Percentiles rank a stretch among this genome's conserved stretches.
phyloP scores from a whole-genome alignment of 1,284 basidiomycete species.

The Cerrena zonata region DNA sequence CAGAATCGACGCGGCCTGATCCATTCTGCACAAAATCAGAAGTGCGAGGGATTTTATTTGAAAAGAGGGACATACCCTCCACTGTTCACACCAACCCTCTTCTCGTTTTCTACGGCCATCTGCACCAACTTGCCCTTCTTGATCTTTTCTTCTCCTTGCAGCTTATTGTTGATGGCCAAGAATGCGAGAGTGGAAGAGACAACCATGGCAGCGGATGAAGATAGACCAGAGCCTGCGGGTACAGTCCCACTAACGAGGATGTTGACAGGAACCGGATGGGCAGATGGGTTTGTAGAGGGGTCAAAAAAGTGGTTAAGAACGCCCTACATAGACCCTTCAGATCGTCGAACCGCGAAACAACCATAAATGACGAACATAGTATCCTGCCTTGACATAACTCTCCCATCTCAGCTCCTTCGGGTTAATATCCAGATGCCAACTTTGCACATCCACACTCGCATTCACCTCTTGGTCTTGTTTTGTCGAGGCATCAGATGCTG shows the following conservation, averaged over 20 bases:
- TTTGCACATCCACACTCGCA: conserved; percentile 39
- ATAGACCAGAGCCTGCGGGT: conserved; percentile 77
- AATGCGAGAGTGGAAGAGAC: conserved; percentile 71
- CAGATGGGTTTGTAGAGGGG: conserved; percentile 14
- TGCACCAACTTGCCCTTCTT: conserved; percentile 69
- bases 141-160: conserved; percentile 38
- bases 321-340: conserved; percentile 41
- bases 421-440: conserved; percentile 72
- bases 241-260: conserved; percentile 73
- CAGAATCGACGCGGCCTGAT: conserved; percentile 80
- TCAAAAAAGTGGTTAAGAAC: conserved; percentile 65
- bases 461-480: conserved; percentile 26
- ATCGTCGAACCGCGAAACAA: conserved; percentile 5
- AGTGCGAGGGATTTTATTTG: background rate
- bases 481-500: background rate
- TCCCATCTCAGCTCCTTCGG: conserved; percentile 72
- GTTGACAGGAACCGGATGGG: conserved; percentile 55
- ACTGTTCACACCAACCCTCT: conserved; percentile 75
- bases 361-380: conserved; percentile 48
- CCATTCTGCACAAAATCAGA: too few species aligned
- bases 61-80: conserved; percentile 49
- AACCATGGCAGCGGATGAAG: conserved; percentile 70
- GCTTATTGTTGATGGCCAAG: conserved; percentile 67
- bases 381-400: conserved; percentile 81
- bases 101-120: conserved; percentile 78